phyloP scores from a whole-genome alignment of 257 asterid species.

The Salvia rosmarinus region DNA sequence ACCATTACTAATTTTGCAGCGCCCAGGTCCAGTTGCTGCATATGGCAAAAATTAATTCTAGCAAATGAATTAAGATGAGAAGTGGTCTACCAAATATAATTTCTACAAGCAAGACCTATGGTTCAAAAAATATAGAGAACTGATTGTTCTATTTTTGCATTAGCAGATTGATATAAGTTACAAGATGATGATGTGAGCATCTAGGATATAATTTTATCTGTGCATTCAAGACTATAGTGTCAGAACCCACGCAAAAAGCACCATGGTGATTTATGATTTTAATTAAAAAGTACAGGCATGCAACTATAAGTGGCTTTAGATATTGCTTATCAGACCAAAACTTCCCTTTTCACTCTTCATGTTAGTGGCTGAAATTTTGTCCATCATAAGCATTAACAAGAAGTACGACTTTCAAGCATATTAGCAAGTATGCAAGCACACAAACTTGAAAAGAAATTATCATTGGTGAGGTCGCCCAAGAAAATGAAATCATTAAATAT shows the following conservation, averaged over 20 bases:
- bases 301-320: constrained; percentile 1
- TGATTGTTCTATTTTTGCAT: background rate
- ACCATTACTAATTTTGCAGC: constrained; percentile 82
- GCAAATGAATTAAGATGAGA: background rate
- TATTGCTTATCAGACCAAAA: background rate
- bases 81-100: background rate
- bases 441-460: background rate
- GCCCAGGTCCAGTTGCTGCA: constrained; percentile 63
- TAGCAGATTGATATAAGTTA: background rate
- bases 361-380: background rate
- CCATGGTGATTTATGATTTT: background rate
- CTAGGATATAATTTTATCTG: background rate
- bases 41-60: constrained; percentile 18
- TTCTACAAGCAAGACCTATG: background rate
- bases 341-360: background rate
- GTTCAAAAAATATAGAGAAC: background rate
- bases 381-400: background rate
- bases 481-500: background rate
- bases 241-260: background rate
- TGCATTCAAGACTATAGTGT: background rate
- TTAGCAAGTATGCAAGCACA: background rate
- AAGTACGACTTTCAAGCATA: background rate
- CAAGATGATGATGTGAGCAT: constrained; percentile 10
- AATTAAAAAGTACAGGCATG: background rate
- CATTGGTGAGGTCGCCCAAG: background rate